Base-by-base conservation (phyloP, 2,329 filamentous ascomycete genomes). In the Tolypocladium album region DNA sequence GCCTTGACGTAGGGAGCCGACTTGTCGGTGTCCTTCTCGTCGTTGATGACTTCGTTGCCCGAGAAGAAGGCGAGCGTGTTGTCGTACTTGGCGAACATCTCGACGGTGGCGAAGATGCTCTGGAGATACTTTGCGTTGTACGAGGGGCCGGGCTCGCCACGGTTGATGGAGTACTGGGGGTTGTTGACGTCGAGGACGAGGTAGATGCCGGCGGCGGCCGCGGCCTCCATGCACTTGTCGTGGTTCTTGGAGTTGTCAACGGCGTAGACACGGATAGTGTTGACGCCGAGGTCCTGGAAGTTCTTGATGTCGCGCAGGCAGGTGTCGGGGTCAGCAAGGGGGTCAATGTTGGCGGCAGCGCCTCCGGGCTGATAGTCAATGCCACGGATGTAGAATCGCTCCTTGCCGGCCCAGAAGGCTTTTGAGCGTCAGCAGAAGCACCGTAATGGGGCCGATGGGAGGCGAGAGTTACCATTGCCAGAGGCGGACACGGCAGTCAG, bases 231-330 rank as follows among this genome's bases (percentile, higher is more conserved):
- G 80, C 92, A 97, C 63, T 85, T 82, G 68, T 92, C 87, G 77
- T 97, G 92, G 74, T 88, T 76, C 67, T 80, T 78, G 57, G 86
- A 87, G 82, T 96, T 96, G 80, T 97, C 92, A 66, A 95, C 87
- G 20, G 88, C 91, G 82, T 96, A 97, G 63, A 96, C 89, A 74
- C 92, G 92, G 71, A 97, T 81, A 34, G 91, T 92, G 81, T 97
- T 97, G 76, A 96, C 79, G 56, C 92, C 91, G 57, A 97, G 81
- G 66, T 91, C 83, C 79, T 90, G 84, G 85, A 96, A 96, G 72
- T 90, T 80, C 58, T 78, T 76, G 67, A 96, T 88, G 70, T 96
- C 91, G 65, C 92, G 88, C 73, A 84, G 82, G 83, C 92, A 96
- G 69, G 81, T 76, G 4, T 74, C 74, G 31, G 78, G 70, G 68